phyloP scores from a whole-genome alignment of 1,284 basidiomycete species.

The Limonomyces culmigenus region DNA sequence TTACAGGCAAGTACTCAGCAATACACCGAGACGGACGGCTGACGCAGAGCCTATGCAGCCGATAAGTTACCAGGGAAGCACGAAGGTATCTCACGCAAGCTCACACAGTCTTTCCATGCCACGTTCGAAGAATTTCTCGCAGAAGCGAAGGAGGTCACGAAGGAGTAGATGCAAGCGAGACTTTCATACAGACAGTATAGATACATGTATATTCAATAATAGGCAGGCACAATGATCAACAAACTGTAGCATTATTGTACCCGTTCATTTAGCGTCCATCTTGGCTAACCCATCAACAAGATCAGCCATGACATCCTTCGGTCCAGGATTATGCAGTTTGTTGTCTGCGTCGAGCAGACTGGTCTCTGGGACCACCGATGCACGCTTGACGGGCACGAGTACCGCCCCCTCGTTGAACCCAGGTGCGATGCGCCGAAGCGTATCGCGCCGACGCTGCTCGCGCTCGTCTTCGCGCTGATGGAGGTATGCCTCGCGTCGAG shows the following conservation, averaged over 20 bases:
- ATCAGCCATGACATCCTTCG: slow-evolving; percentile 62
- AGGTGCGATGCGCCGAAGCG: slow-evolving; percentile 54
- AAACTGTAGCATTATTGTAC: no score
- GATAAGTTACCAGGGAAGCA: slow-evolving; percentile 1
- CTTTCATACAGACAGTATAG: no score
- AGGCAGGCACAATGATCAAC: no score
- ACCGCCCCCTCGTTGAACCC: slow-evolving; percentile 45
- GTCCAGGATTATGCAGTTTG: no score
- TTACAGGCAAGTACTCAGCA: background rate
- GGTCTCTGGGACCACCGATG: slow-evolving; percentile 6
- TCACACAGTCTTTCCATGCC: slow-evolving; percentile 1
- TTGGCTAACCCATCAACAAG: slow-evolving; percentile 63
- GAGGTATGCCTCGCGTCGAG: slow-evolving; percentile 55
- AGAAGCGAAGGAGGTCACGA: background rate
- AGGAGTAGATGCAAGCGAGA: background rate
- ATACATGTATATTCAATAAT: no score
- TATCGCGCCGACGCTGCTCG: slow-evolving; percentile 59
- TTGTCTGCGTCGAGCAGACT: no score
- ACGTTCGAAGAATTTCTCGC: slow-evolving; percentile 3
- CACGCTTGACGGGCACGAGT: slow-evolving; percentile 29
- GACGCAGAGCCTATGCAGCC: background rate
- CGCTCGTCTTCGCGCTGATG: slow-evolving; percentile 61
- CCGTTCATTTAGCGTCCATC: slow-evolving; percentile 36
- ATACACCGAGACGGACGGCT: background rate
- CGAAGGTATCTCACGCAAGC: slow-evolving; percentile 1